These are phyloP conservation scores for Oryza australiensis DNA, from an alignment of 176 grass and related monocot genomes.

Conservation along the genomic window DNA sequence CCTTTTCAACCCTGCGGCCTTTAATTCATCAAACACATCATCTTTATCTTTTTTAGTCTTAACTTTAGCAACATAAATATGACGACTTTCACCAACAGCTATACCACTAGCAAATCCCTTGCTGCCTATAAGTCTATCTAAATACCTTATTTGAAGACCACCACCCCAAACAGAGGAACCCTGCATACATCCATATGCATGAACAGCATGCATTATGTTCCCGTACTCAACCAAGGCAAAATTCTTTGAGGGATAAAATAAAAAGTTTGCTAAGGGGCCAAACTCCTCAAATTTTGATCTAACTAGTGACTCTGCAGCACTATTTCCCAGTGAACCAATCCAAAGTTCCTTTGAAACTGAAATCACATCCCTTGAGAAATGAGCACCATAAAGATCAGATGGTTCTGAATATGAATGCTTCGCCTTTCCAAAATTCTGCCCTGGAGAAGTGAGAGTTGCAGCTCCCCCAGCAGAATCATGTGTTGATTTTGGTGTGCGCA, in stretches of 20 bases:
- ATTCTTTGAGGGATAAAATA: conserved; percentile 56
- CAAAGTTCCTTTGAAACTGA: conserved; percentile 89
- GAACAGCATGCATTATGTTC: conserved; percentile 71
- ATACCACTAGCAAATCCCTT: conserved; percentile 62
- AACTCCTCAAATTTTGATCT: conserved; percentile 85
- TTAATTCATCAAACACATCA: conserved; percentile 70
- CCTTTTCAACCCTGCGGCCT: conserved; percentile 54
- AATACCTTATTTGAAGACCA: conserved; percentile 72
- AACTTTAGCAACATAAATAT: conserved; percentile 79
- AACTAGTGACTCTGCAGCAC: conserved; percentile 55
- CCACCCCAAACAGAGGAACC: conserved; percentile 80
- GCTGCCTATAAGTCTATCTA: conserved; percentile 75
- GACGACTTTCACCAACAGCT: conserved; percentile 74
- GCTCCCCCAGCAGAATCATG: conserved; percentile 38
- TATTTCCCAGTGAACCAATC: conserved; percentile 62
- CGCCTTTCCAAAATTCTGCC: conserved; percentile 24
- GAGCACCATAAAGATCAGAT: conserved; percentile 66
- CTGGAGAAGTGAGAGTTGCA: conserved; percentile 28
- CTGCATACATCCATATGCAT: conserved; percentile 75
- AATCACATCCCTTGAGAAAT: conserved; percentile 59
- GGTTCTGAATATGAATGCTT: conserved; percentile 40
- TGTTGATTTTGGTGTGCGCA: conserved; percentile 6
- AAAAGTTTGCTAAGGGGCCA: conserved; percentile 61
- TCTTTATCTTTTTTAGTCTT: conserved; percentile 70
- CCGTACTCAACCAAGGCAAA: conserved; percentile 78